Base-by-base conservation (phyloP, 2,329 filamentous ascomycete genomes). In the Fusarium drepaniforme region DNA sequence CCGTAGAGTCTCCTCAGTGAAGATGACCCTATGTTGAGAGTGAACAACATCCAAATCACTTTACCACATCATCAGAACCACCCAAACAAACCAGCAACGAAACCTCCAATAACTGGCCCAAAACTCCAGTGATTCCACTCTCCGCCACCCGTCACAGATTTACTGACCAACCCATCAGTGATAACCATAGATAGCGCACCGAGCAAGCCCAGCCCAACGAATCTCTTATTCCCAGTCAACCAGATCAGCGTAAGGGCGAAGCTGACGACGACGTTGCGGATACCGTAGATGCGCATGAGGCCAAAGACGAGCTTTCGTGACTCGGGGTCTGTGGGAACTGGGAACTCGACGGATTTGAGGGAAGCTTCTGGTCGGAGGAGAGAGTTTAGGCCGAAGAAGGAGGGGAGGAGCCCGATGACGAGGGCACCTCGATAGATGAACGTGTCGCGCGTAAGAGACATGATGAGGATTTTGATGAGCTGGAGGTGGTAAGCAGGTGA, bases 91-190 rank as follows among this genome's bases (percentile, higher is more conserved):
- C 38, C 40, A 49, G 60, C 42, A 9, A 44, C 23, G 2, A 74
- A 56, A 1, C 21, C 64, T 6, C 33, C 35, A 42, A 59, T 44
- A 8, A 78, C 21, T 2, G 76, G 76, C 7, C 62, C 61, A 44
- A 71, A 70, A 2, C 61, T 28, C 77, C 77, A 78, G n/a, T 77
- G 75, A 44, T 67, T 64, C 76, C 76, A 78, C 35, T 77, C 66
- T 6, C 73, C 73, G 3, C 73, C 64, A 9, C 73, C 76, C 23
- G 75, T 62, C 9, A 68, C 56, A 7, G 37, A 58, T 21, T 23
- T 60, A 35, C 75, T 78, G 16, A 77, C 64, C 7, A 74, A n/a
- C 1, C 76, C 76, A 44, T 78, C 76, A 13, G 25, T 57, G 1
- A 73, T 12, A 5, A 49, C 16, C 68, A 78, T 71, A 1, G 59